Percentiles rank a stretch among this genome's conserved stretches.
Evolutionary conservation across 1,284 basidiomycete genomes (phyloP).

Genomic region (Microstroma glucosiphilum): DNA sequence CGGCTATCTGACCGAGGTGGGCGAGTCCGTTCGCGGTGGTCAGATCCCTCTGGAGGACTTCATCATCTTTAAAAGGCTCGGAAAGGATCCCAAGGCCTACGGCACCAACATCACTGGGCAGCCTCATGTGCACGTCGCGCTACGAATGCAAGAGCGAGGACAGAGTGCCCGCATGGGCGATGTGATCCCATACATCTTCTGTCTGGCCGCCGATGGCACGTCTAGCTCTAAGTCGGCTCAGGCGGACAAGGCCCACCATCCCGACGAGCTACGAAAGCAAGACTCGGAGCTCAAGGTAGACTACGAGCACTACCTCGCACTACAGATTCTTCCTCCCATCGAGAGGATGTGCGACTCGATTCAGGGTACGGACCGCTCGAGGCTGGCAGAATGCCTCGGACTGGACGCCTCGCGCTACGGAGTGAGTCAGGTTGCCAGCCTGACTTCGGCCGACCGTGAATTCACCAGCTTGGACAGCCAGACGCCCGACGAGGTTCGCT

Average conservation of each 20-base stretch:
- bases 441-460: constrained; percentile 59
- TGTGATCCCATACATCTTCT: constrained; percentile 95
- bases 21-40: constrained; percentile 69
- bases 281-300: constrained; percentile 40
- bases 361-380: constrained; percentile 83
- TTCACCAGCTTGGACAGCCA: constrained; percentile 84
- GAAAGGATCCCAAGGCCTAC: constrained; percentile 62
- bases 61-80: constrained; percentile 62
- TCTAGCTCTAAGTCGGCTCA: constrained; percentile 66
- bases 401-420: constrained; percentile 77
- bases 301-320: constrained; percentile 82
- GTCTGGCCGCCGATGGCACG: constrained; percentile 69
- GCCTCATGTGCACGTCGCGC: constrained; percentile 92
- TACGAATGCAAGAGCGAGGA: constrained; percentile 81
- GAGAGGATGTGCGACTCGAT: constrained; percentile 93
- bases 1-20: constrained; percentile 73
- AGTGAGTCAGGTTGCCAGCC: constrained; percentile 26
- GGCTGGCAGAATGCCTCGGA: constrained; percentile 89
- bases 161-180: constrained; percentile 75
- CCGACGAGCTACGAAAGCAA: constrained; percentile 74
- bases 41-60: constrained; percentile 82
- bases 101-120: constrained; percentile 62
- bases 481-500: constrained; percentile 79
- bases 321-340: constrained; percentile 88
- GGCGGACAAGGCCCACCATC: constrained; percentile 85